phyloP scores from a whole-genome alignment of 495 filamentous ascomycete genomes.

The Talaromyces liani region DNA sequence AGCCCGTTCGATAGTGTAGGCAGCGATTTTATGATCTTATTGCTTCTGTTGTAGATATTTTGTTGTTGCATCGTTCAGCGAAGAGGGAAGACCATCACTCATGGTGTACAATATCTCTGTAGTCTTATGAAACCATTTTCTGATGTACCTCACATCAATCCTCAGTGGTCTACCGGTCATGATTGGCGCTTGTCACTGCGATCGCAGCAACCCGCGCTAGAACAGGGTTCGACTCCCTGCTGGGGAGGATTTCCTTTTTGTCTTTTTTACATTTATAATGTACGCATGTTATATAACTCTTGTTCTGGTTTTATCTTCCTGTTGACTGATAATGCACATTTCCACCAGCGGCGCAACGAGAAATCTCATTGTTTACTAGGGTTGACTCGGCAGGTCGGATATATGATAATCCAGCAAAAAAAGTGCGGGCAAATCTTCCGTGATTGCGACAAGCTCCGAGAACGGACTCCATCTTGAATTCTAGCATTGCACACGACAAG shows the following conservation, averaged over 20 bases:
- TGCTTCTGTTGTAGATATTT: neutral
- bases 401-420: neutral
- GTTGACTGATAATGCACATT: neutral
- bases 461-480: conserved; percentile 14
- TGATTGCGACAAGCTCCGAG: conserved; percentile 19
- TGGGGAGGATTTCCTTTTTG: neutral
- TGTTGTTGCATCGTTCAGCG: neutral
- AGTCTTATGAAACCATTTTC: neutral
- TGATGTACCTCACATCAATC: neutral
- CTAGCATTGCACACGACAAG: neutral
- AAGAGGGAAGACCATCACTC: neutral
- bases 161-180: neutral
- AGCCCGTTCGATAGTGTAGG: neutral
- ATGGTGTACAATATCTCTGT: neutral
- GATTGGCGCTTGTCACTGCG: neutral
- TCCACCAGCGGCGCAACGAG: neutral
- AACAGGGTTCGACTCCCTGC: neutral
- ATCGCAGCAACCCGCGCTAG: neutral
- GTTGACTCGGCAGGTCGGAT: neutral
- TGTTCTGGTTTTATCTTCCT: neutral
- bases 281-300: no score
- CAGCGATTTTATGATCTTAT: neutral
- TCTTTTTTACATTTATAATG: neutral
- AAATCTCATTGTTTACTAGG: neutral
- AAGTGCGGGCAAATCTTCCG: neutral